Percentiles rank a stretch among this genome's conserved stretches.
phyloP scores from a whole-genome alignment of 345 rosid genomes.

The Trapa incisa region DNA sequence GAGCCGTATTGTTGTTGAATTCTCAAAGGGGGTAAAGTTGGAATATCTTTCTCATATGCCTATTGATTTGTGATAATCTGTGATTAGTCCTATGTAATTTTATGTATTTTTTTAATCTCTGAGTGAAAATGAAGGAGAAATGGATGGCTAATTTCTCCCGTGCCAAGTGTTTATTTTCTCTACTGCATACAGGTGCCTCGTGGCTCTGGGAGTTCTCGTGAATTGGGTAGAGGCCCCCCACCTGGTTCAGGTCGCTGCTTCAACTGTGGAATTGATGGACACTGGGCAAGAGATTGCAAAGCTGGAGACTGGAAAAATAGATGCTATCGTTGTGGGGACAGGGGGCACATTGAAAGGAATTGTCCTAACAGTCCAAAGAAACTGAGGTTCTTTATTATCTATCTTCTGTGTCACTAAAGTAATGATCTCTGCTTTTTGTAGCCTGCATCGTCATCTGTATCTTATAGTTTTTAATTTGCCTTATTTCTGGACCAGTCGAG shows the following conservation, averaged over 20 bases:
- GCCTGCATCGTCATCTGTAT: no score
- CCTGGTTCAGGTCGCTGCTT: constrained; percentile 97
- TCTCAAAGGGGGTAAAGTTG: constrained; percentile 65
- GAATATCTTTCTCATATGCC: neutral
- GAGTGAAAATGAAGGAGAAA: neutral
- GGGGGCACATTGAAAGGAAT: constrained; percentile 89
- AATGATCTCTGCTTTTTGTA: neutral
- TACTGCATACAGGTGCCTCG: constrained; percentile 50
- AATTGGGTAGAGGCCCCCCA: constrained; percentile 83
- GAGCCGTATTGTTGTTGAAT: constrained; percentile 81
- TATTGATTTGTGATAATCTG: neutral
- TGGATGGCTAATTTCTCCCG: neutral
- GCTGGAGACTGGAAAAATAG: constrained; percentile 97
- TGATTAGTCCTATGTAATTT: neutral
- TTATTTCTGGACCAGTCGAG: constrained; percentile 23
- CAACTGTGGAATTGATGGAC: constrained; percentile 95
- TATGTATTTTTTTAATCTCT: neutral
- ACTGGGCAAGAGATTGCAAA: constrained; percentile 95
- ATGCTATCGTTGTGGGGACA: constrained; percentile 92
- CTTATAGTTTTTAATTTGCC: neutral
- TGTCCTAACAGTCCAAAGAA: constrained; percentile 90
- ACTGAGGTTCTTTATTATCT: constrained; percentile 26
- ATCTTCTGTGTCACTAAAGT: neutral
- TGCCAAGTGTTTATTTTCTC: no score
- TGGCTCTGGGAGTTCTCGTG: constrained; percentile 64